phyloP scores from a whole-genome alignment of 2,329 filamentous ascomycete species.

The Colletotrichum sp. region DNA sequence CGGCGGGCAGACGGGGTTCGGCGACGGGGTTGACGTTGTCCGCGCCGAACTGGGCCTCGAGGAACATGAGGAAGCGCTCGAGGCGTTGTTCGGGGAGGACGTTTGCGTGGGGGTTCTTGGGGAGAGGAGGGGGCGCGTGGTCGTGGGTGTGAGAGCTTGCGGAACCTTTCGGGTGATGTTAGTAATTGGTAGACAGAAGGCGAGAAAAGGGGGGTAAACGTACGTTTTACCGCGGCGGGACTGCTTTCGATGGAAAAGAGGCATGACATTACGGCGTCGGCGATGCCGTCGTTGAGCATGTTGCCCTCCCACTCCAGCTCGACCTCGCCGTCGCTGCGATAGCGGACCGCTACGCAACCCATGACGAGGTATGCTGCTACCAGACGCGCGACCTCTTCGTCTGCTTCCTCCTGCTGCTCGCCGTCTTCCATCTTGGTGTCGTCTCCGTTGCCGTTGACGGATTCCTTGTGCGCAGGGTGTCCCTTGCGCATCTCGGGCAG shows the following conservation, averaged over 20 bases:
- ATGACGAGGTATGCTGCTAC: slow-evolving; percentile 75
- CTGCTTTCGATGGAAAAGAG: slow-evolving; percentile 92
- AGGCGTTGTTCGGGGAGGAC: slow-evolving; percentile 78
- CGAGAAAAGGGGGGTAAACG: slow-evolving; percentile 53
- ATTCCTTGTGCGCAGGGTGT: slow-evolving; percentile 38
- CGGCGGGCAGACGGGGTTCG: slow-evolving; percentile 58
- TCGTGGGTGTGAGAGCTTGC: slow-evolving; percentile 54
- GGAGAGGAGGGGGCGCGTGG: slow-evolving; percentile 36
- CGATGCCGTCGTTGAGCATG: slow-evolving; percentile 95
- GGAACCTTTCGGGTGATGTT: slow-evolving; percentile 54
- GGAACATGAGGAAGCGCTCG: slow-evolving; percentile 88
- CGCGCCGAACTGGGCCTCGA: slow-evolving; percentile 93
- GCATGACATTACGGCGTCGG: slow-evolving; percentile 95
- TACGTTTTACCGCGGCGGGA: slow-evolving; percentile 91
- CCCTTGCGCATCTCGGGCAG: slow-evolving; percentile 58
- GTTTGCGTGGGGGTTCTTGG: slow-evolving; percentile 74
- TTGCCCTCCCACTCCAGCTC: slow-evolving; percentile 98
- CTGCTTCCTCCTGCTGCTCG: slow-evolving; percentile 57
- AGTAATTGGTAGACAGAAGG: slow-evolving; percentile 26
- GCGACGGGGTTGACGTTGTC: slow-evolving; percentile 82
- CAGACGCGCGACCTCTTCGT: slow-evolving; percentile 66
- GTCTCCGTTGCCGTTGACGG: slow-evolving; percentile 38
- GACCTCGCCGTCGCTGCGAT: slow-evolving; percentile 77
- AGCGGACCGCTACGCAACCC: slow-evolving; percentile 87
- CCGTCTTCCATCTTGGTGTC: slow-evolving; percentile 38